phyloP scores from a whole-genome alignment of 257 asterid genomes.

The Plantago major region DNA sequence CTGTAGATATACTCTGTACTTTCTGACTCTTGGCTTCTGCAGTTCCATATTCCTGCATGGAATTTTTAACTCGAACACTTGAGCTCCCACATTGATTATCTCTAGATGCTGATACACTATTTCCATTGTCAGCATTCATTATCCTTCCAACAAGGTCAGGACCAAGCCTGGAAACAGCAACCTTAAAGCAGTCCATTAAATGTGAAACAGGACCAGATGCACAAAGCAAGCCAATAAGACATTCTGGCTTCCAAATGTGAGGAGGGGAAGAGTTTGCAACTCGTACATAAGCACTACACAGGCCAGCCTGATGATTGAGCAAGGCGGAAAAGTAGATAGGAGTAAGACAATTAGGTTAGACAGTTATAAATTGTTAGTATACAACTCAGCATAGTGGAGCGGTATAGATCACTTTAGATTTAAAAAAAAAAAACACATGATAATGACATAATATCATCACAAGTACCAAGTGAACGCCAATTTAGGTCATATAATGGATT shows the following conservation, averaged over 20 bases:
- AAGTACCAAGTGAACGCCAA: background rate
- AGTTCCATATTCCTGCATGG: constrained; percentile 34
- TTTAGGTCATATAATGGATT: too few species aligned
- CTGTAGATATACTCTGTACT: constrained; percentile 23
- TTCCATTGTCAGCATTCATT: constrained; percentile 24
- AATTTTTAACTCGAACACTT: constrained; percentile 55
- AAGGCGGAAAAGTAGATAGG: constrained; percentile 16
- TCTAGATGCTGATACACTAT: constrained; percentile 26
- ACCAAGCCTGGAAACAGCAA: constrained; percentile 62
- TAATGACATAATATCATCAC: background rate
- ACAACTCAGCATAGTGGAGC: constrained; percentile 13
- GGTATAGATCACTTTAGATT: constrained; percentile 4
- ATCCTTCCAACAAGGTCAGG: constrained; percentile 43
- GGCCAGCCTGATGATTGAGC: constrained; percentile 56
- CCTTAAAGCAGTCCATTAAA: constrained; percentile 70
- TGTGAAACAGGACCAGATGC: constrained; percentile 43
- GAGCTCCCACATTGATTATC: constrained; percentile 29
- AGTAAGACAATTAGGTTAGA: constrained; percentile 18
- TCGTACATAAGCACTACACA: constrained; percentile 75
- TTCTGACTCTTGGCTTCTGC: constrained; percentile 56
- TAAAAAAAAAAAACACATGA: background rate
- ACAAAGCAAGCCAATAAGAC: constrained; percentile 61
- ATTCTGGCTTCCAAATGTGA: constrained; percentile 84
- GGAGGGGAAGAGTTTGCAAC: constrained; percentile 68
- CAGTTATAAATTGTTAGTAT: constrained; percentile 5